Percentiles rank a stretch among this genome's conserved stretches.
These are phyloP conservation scores for Baeospora myosura DNA, from an alignment of 1,284 basidiomycete genomes.

Conservation along the genomic window DNA sequence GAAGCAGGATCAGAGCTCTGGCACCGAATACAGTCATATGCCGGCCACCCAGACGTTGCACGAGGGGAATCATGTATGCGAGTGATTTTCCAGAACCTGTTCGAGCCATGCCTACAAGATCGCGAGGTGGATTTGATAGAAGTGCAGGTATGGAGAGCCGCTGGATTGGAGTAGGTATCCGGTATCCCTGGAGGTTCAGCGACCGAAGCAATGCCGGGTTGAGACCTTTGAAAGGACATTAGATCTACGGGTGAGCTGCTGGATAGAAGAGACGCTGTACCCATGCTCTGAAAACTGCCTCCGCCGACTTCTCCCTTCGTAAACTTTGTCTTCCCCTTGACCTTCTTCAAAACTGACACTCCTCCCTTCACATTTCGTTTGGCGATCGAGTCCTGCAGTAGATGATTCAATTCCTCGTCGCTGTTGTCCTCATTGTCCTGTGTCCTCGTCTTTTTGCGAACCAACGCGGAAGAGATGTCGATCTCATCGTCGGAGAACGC, in stretches of 20 bases:
- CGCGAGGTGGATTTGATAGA: slow-evolving; percentile 79
- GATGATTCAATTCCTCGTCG: slow-evolving; percentile 51
- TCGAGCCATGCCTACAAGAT: slow-evolving; percentile 97
- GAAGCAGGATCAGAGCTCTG: slow-evolving; percentile 84
- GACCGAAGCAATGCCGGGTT: slow-evolving; percentile 80
- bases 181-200: slow-evolving; percentile 88
- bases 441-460: slow-evolving; percentile 25
- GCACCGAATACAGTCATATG: slow-evolving; percentile 82
- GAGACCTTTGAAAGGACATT: slow-evolving; percentile 48
- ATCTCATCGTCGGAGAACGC: slow-evolving; percentile 32
- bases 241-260: neutral
- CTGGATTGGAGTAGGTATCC: slow-evolving; percentile 95
- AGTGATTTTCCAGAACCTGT: slow-evolving; percentile 98
- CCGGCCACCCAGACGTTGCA: slow-evolving; percentile 79
- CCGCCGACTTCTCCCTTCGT: slow-evolving; percentile 71
- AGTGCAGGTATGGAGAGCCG: slow-evolving; percentile 84
- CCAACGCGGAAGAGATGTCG: slow-evolving; percentile 41
- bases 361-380: slow-evolving; percentile 65
- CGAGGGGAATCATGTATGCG: slow-evolving; percentile 90
- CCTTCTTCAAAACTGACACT: slow-evolving; percentile 62
- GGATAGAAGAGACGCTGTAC: slow-evolving; percentile 32
- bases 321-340: slow-evolving; percentile 59
- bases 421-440: slow-evolving; percentile 29
- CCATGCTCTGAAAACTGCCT: slow-evolving; percentile 85
- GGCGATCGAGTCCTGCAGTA: slow-evolving; percentile 58